These are phyloP conservation scores for Citropsis articulata DNA, from an alignment of 345 rosid species.

Conservation along the genomic window DNA sequence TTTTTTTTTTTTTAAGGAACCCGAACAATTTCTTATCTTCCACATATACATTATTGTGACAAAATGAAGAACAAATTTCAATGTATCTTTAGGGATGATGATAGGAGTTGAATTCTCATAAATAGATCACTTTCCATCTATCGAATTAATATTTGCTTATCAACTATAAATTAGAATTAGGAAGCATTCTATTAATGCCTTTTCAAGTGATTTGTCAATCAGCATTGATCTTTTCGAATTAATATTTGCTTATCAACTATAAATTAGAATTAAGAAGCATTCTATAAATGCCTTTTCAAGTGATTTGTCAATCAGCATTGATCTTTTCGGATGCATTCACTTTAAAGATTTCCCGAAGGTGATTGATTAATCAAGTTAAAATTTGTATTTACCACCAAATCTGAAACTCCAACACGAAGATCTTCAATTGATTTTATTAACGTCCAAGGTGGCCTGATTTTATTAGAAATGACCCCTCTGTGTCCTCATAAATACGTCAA, in stretches of 20 bases:
- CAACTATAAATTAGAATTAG: no score
- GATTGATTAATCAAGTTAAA: neutral
- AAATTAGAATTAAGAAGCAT: no score
- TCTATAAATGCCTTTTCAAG: no score
- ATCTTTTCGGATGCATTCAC: neutral
- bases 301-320: no score
- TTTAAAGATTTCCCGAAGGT: neutral
- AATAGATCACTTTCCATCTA: no score
- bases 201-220: neutral
- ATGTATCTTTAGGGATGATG: neutral
- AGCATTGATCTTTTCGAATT: neutral
- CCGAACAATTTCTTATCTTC: neutral
- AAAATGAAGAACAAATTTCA: neutral
- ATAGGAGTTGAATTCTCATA: no score
- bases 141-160: neutral
- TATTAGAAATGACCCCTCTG: neutral
- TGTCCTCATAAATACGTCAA: neutral
- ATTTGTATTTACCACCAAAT: neutral
- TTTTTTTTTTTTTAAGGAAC: no score
- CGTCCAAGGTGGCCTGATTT: neutral
- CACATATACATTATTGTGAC: neutral
- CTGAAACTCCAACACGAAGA: neutral
- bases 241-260: no score
- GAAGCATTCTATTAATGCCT: no score
- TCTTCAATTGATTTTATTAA: neutral